Evolutionary conservation across 495 filamentous ascomycete genomes (phyloP), one percentile per base, ranked within the genome.

Genomic region (Aspergillus heteromorphus): DNA sequence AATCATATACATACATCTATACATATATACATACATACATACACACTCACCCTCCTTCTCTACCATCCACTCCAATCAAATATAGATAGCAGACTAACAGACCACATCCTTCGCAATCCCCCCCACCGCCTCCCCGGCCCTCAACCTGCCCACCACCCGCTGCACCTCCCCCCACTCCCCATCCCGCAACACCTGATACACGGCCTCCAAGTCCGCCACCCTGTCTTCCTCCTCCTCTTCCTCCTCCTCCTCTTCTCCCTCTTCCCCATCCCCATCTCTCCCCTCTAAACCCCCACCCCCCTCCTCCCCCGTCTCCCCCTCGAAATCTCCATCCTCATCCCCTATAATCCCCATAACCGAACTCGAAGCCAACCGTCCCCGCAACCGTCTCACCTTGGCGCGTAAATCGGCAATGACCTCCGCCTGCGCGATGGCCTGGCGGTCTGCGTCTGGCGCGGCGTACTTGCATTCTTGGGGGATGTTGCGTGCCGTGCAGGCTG

Each of bases 391-490:
- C 45, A 43, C 36, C 30, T 29, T 45, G 36, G n/a, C 27, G 14
- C 58, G 40, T 2, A 60, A 40, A 30, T 56, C 58, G 1, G 59
- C 34, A 17, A 66, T 66, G 30, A 48, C 5, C 27, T 64, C 58
- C 6, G 63, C 57, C 8, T 56, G 55, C 6, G 55, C 54, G 19
- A 66, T 59, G 11, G 60, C 57, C 49, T 63, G 49, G 14, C 61
- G 51, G 31, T 63, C 61, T 17, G 51, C 54, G n/a, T 49, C 50
- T n/a, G 56, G 50, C 2, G 51, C 53, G 3, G 54, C 34, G 54
- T 63, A 63, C 14, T 48, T 57, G 45, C 61, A 63, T 38, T 63
- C 57, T 0, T 48, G 6, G 0, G 45, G 21, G 17, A 50, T 47
- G 27, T 43, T 49, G 36, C 61, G 61, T 1, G 54, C 20, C 16